A percentile compares a stretch with the other conserved stretches of the same genome.
These are phyloP conservation scores for Fraxinus albicans DNA, from an alignment of 305 asterid species.

Conservation along the genomic window DNA sequence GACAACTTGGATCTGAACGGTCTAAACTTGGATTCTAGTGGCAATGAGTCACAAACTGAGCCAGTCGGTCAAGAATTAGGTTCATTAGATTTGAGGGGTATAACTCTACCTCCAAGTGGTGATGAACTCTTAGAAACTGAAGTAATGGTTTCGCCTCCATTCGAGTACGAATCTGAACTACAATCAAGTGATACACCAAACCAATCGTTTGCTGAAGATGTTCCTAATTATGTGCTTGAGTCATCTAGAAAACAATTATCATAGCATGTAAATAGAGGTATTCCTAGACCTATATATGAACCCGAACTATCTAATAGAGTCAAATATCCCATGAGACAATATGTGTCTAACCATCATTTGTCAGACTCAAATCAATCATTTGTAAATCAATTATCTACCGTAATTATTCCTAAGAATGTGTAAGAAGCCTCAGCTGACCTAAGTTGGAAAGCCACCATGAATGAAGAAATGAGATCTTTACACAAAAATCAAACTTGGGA, in stretches of 20 bases:
- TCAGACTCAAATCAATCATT: no score
- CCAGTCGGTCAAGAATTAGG: no score
- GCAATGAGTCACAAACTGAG: not conserved
- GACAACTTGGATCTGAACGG: not conserved
- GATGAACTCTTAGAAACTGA: not conserved
- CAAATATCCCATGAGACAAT: not conserved
- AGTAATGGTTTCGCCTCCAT: no score
- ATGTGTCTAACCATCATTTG: no score
- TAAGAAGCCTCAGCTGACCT: not conserved
- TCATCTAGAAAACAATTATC: not conserved
- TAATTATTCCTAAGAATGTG: not conserved
- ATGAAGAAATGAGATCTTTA: not conserved
- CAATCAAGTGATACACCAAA: not conserved
- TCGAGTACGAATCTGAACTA: no score
- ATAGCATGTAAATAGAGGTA: not conserved
- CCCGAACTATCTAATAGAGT: not conserved
- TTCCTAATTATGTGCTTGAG: not conserved
- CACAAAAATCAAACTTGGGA: not conserved
- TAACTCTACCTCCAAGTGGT: no score
- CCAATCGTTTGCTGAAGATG: not conserved
- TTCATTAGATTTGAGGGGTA: not conserved
- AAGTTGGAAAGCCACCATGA: not conserved
- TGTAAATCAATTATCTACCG: no score
- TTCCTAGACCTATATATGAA: not conserved
- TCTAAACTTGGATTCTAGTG: not conserved